A percentile compares a stretch with the other conserved stretches of the same genome.
phyloP scores from a whole-genome alignment of 108 stramenopile genomes.

The Cylindrotheca closterium region DNA sequence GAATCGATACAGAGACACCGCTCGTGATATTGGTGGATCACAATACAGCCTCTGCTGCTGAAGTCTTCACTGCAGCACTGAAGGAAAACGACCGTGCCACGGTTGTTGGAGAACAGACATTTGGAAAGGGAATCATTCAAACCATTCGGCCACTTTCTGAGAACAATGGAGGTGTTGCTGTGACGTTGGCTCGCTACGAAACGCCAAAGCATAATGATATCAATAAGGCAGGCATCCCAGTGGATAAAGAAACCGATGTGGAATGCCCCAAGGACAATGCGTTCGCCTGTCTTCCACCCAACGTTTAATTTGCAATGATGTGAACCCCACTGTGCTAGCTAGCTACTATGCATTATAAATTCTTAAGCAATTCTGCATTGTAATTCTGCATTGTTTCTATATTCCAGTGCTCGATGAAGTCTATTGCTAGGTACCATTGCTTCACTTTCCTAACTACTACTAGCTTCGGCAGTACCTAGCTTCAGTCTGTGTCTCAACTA shows the following conservation, averaged over 20 bases:
- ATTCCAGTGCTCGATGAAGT: too few relatives aligned
- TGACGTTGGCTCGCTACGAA: slow-evolving; percentile 87
- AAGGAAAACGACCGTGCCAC: slow-evolving; percentile 81
- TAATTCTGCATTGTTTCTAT: too few relatives aligned
- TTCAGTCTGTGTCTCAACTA: too few relatives aligned
- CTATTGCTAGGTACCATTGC: not conserved
- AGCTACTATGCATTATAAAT: too few relatives aligned
- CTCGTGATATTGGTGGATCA: slow-evolving; percentile 78
- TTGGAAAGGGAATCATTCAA: slow-evolving; percentile 93
- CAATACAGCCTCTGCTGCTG: slow-evolving; percentile 87
- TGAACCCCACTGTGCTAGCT: too few relatives aligned
- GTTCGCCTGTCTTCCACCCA: slow-evolving; percentile 44
- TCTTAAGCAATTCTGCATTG: too few relatives aligned
- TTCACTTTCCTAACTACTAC: not conserved
- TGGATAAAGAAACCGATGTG: slow-evolving; percentile 52
- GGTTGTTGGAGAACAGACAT: slow-evolving; percentile 78
- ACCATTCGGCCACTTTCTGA: slow-evolving; percentile 70
- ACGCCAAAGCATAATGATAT: slow-evolving; percentile 87
- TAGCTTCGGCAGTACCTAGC: not conserved
- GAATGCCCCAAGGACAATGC: slow-evolving; percentile 83
- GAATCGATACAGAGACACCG: slow-evolving; percentile 65
- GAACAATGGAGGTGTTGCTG: slow-evolving; percentile 83
- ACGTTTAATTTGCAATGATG: too few relatives aligned
- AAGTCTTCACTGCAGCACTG: slow-evolving; percentile 88
- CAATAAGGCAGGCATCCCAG: slow-evolving; percentile 80